Evolutionary conservation across 176 grass and related monocot species (phyloP).

Genomic region (Urochloa ruziziensis): DNA sequence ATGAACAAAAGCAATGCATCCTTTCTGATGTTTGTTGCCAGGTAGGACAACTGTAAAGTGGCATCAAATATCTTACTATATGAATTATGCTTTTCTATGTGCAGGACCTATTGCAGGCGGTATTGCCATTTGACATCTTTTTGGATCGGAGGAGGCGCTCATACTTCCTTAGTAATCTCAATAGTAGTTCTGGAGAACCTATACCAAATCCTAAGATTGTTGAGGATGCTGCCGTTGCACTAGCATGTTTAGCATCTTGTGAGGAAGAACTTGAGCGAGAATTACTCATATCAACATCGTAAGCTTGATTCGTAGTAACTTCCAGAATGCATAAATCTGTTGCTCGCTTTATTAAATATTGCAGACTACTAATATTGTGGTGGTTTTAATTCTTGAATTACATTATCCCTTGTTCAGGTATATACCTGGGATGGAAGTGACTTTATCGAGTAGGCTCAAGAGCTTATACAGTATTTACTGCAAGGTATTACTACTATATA

Average conservation of each 20-base stretch:
- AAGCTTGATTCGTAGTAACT: conserved; percentile 31
- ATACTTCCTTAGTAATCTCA: conserved; percentile 84
- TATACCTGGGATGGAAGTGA: conserved; percentile 99
- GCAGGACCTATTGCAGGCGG: conserved; percentile 86
- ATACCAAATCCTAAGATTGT: conserved; percentile 64
- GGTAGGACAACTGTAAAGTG: not conserved
- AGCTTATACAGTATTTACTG: conserved; percentile 94
- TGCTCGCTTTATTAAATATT: not conserved
- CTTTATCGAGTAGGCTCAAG: conserved; percentile 87
- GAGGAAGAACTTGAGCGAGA: conserved; percentile 96
- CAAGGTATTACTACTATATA: conserved; percentile 59
- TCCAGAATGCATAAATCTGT: conserved; percentile 3
- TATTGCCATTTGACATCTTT: conserved; percentile 97
- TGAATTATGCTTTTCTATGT: conserved; percentile 19
- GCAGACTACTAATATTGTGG: not conserved
- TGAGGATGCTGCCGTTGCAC: conserved; percentile 62
- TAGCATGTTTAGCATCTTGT: conserved; percentile 89
- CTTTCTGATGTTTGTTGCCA: not conserved
- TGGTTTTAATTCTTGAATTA: conserved; percentile 24
- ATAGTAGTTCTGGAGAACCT: conserved; percentile 64
- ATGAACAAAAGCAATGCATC: conserved; percentile 22
- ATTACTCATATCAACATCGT: conserved; percentile 96
- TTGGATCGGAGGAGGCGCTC: conserved; percentile 84
- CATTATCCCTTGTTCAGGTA: conserved; percentile 61
- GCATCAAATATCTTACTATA: conserved; percentile 19